Conservation (phyloP, 140 eudicot genomes). For the Anethum foeniculum region DNA sequence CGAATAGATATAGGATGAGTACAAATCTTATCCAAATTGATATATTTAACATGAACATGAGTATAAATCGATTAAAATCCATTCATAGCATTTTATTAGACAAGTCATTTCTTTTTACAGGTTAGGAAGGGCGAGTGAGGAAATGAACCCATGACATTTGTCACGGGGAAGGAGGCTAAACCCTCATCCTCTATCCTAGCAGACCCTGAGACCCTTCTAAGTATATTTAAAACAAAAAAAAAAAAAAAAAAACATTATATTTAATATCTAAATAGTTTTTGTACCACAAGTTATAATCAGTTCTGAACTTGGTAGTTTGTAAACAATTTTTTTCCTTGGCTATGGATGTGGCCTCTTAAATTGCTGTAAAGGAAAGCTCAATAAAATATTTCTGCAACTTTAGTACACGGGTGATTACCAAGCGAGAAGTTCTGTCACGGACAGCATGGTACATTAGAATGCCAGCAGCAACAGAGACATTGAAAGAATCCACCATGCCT, state of each 20-base stretch:
- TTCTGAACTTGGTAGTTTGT: not conserved
- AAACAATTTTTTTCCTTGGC: not conserved
- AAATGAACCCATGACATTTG: not conserved
- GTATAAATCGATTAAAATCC: not conserved
- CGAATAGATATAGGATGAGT: not conserved
- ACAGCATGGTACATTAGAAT: slow-evolving; percentile 93
- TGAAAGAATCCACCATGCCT: slow-evolving; percentile 98
- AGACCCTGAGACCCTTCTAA: not conserved
- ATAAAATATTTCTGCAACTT: not conserved
- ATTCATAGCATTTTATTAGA: not conserved
- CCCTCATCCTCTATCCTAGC: not conserved
- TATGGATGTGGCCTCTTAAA: not conserved
- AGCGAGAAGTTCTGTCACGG: slow-evolving; percentile 64
- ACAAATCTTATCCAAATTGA: not conserved
- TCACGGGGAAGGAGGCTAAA: not conserved
- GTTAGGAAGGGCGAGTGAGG: not conserved
- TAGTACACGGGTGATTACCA: slow-evolving; percentile 40
- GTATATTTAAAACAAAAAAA: not conserved
- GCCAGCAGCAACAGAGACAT: slow-evolving; percentile 97
- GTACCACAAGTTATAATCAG: not conserved
- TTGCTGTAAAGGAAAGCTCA: not conserved
- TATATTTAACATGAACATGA: not conserved
- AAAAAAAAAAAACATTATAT: not conserved
- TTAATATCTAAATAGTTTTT: not conserved
- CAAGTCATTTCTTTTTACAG: not conserved